Conservation (phyloP, 202 grass and related monocot genomes). For the Digitaria exilis region DNA sequence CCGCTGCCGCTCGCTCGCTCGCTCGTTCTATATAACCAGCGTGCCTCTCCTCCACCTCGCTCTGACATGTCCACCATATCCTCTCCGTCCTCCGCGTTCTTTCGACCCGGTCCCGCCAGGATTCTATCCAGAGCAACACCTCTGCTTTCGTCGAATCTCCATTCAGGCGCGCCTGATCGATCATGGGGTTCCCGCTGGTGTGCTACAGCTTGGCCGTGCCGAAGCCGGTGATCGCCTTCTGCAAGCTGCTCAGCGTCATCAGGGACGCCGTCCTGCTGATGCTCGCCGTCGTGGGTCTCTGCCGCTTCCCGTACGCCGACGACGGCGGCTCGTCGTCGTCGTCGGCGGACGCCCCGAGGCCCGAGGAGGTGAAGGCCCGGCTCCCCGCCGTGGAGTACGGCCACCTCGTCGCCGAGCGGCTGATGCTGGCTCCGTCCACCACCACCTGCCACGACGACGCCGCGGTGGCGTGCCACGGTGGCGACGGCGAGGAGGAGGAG, state of each 20-base stretch:
- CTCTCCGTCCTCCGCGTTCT: background rate
- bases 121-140: background rate
- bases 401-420: conserved; percentile 8
- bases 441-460: background rate
- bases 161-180: background rate
- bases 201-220: conserved; percentile 54
- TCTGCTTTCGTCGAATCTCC: background rate
- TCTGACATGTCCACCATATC: conserved; percentile 7
- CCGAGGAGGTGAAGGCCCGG: conserved; percentile 50
- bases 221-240: conserved; percentile 54
- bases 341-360: background rate
- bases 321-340: background rate
- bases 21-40: conserved; percentile 42
- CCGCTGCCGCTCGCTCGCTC: background rate
- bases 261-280: conserved; percentile 35
- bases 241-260: conserved; percentile 40
- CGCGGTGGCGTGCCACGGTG: background rate
- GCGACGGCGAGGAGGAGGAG: background rate
- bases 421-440: background rate
- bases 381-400: conserved; percentile 53
- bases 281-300: conserved; percentile 47
- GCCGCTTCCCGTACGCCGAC: background rate
- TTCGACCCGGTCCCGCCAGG: background rate
- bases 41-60: background rate
- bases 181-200: conserved; percentile 76